Percentiles rank a stretch among this genome's conserved stretches.
Conservation (phyloP, 2,329 filamentous ascomycete genomes). For the Ceratocystiopsis sp. region DNA sequence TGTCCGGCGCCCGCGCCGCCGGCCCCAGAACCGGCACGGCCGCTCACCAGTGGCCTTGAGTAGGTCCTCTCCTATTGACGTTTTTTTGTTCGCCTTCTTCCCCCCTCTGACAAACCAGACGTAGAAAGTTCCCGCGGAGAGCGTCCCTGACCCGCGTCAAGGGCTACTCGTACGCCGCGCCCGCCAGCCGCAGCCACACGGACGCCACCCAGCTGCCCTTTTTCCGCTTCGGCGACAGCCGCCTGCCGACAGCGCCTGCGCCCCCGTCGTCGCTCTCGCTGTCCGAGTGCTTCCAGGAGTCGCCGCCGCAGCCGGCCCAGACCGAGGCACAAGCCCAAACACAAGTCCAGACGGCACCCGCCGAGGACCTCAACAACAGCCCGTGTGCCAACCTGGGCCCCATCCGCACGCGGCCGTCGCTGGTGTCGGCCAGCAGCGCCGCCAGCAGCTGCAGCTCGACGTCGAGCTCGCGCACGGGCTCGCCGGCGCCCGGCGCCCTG, state of each 20-base stretch:
- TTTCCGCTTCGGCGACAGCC: slow-evolving; percentile 51
- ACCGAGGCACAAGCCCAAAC: slow-evolving; percentile 21
- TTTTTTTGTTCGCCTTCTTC: slow-evolving; percentile 2
- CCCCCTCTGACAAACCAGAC: slow-evolving; percentile 24
- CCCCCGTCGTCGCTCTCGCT: slow-evolving; percentile 47
- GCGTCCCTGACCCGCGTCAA: slow-evolving; percentile 63
- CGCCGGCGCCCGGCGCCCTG: slow-evolving; percentile 35
- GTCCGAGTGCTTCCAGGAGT: slow-evolving; percentile 66
- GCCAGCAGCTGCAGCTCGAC: slow-evolving; percentile 16
- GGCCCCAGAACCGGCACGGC: not conserved
- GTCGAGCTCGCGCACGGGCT: slow-evolving; percentile 44
- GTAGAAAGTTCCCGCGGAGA: slow-evolving; percentile 52
- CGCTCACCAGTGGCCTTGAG: slow-evolving; percentile 23
- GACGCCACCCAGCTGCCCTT: slow-evolving; percentile 55
- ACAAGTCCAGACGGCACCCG: slow-evolving; percentile 1
- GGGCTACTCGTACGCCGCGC: slow-evolving; percentile 50
- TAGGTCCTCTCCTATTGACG: slow-evolving; percentile 1
- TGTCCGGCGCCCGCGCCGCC: slow-evolving; percentile 4
- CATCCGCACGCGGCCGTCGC: slow-evolving; percentile 47
- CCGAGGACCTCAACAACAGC: slow-evolving; percentile 10
- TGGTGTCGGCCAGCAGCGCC: slow-evolving; percentile 35
- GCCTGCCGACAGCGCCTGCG: slow-evolving; percentile 7
- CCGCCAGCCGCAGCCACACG: slow-evolving; percentile 41
- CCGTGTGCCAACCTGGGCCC: slow-evolving; percentile 19
- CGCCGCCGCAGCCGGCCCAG: slow-evolving; percentile 49